Evolutionary conservation across 306 rosid species (phyloP), one percentile per base, ranked within the genome.

Genomic region (Sindora glabra): DNA sequence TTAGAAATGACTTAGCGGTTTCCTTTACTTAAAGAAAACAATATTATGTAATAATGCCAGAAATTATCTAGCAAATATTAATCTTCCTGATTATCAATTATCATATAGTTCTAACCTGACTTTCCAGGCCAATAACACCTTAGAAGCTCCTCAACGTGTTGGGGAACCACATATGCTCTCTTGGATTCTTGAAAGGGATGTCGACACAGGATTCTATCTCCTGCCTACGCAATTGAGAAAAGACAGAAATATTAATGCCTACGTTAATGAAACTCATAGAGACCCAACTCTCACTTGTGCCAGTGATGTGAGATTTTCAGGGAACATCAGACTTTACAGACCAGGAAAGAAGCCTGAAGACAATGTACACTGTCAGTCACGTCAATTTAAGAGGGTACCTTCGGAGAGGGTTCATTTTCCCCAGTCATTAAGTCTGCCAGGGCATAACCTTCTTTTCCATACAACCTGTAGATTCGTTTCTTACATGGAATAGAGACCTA

Each of bases 401-500:
- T 82, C 10, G 97, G 99, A 55, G 95, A 42, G 62, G 99, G 91
- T 72, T 94, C 99, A 67, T 77, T 81, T 85, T 80, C 99, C 59
- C 97, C 97, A 0, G 97, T 79, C 90, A 94, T 94, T 73, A 94
- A 82, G 78, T 94, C 99, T 49, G 86, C 89, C 66, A 94, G 64
- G 65, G 97, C 85, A 84, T 89, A 94, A 61, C 99, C 94, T 78
- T 94, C 97, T 84, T 77, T 94, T 34, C 99, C 99, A 38, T 71
- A 89, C 79, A 94, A 72, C 74, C 99, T 86, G 79, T 69, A 89
- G 56, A 72, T 36, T 62, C 83, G 73, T 75, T 94, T 94, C 72
- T 94, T 94, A 75, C 99, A 86, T 52, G 99, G 99, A 58, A 94
- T 94, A 64, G 99, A 94, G 33, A 94, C 99, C 99, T 94, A 65